Evolutionary conservation across 805 yeast genomes (phyloP).

Genomic region (Starmerella apis): DNA sequence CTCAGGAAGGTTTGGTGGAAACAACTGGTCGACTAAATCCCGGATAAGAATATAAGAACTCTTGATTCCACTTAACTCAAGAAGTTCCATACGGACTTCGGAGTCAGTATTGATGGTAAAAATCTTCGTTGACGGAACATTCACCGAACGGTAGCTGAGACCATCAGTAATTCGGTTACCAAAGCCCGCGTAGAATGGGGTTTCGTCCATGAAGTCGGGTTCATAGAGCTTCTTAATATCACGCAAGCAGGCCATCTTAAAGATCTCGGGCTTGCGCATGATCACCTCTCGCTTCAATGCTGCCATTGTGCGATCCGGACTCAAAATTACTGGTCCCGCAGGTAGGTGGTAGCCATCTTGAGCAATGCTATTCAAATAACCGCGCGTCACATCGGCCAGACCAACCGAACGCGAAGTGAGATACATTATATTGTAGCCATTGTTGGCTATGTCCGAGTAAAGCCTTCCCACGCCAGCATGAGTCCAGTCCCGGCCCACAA

Average conservation of each 20-base stretch:
- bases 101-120: constrained; percentile 95
- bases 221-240: constrained; percentile 71
- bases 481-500: constrained; percentile 96
- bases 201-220: constrained; percentile 34
- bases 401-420: constrained; percentile 93
- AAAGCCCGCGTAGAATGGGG: constrained; percentile 95
- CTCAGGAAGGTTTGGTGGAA: constrained; percentile 58
- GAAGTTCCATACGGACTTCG: constrained; percentile 91
- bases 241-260: constrained; percentile 90
- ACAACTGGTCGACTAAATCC: constrained; percentile 91
- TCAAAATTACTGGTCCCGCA: constrained; percentile 81
- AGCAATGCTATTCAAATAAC: constrained; percentile 63
- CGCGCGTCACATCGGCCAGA: constrained; percentile 82
- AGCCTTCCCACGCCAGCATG: constrained; percentile 90
- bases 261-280: constrained; percentile 91
- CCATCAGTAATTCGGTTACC: constrained; percentile 97
- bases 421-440: constrained; percentile 90
- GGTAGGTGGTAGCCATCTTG: constrained; percentile 74
- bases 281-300: constrained; percentile 88
- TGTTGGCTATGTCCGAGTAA: constrained; percentile 72
- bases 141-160: constrained; percentile 82
- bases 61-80: constrained; percentile 86
- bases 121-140: constrained; percentile 85
- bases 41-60: constrained; percentile 81
- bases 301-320: constrained; percentile 95